These are phyloP conservation scores for Lactarius hengduanensis DNA, from an alignment of 768 basidiomycete genomes.

Conservation along the genomic window DNA sequence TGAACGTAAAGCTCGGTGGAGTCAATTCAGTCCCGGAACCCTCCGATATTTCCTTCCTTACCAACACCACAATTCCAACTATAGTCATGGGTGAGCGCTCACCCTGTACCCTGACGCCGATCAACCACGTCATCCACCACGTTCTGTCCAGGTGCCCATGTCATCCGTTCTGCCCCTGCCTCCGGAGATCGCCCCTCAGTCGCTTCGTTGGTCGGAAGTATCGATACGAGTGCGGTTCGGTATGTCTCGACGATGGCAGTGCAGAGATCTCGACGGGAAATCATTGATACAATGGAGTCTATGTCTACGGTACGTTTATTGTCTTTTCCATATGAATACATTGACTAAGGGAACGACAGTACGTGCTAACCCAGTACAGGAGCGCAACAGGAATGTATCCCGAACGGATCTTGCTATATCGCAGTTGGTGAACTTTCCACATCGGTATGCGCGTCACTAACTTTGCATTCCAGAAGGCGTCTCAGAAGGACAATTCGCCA, in stretches of 20 bases:
- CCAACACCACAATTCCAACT: conserved; percentile 70
- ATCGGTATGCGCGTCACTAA: background rate
- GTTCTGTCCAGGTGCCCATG: conserved; percentile 61
- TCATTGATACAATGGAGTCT: conserved; percentile 65
- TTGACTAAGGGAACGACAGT: conserved; percentile 36
- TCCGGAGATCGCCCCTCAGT: conserved; percentile 79
- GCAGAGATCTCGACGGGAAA: conserved; percentile 68
- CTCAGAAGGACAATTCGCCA: conserved; percentile 53
- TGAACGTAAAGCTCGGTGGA: conserved; percentile 84
- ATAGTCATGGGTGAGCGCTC: conserved; percentile 67
- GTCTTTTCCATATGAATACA: background rate
- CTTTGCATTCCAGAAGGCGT: conserved; percentile 44
- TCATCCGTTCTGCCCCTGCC: conserved; percentile 73
- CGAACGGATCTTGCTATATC: conserved; percentile 72
- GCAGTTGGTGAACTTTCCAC: conserved; percentile 44
- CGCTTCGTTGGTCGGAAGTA: conserved; percentile 75
- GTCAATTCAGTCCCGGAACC: conserved; percentile 78
- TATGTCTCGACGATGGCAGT: conserved; percentile 62
- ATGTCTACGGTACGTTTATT: conserved; percentile 56
- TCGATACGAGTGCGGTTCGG: conserved; percentile 74
- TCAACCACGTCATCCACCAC: no score
- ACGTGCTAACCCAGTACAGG: conserved; percentile 58
- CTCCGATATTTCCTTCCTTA: conserved; percentile 58
- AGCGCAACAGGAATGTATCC: conserved; percentile 57
- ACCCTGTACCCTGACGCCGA: background rate